These are phyloP conservation scores for Ogataea haglerorum DNA, from an alignment of 805 yeast species.

Conservation along the genomic window DNA sequence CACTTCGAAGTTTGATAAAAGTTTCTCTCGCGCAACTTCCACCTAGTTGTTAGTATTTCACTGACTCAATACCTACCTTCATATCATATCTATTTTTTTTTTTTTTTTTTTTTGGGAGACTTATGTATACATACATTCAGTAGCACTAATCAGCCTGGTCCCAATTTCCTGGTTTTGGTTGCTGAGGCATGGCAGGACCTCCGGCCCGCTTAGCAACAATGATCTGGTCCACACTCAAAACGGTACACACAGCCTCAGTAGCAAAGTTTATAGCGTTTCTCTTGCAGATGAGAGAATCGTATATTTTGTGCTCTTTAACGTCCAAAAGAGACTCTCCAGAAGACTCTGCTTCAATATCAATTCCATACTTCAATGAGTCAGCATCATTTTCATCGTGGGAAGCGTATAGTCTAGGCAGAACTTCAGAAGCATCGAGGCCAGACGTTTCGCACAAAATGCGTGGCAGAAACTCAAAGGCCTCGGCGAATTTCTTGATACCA, in stretches of 20 bases:
- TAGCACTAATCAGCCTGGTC: slow-evolving; percentile 72
- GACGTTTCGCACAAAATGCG: slow-evolving; percentile 91
- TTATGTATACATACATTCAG: neutral
- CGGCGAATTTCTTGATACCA: slow-evolving; percentile 91
- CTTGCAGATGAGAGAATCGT: slow-evolving; percentile 77
- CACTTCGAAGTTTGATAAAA: slow-evolving; percentile 67
- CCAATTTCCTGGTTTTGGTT: slow-evolving; percentile 91
- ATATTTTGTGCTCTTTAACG: slow-evolving; percentile 64
- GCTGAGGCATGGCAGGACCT: slow-evolving; percentile 88
- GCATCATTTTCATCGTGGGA: slow-evolving; percentile 61
- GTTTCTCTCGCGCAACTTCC: slow-evolving; percentile 48
- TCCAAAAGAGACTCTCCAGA: slow-evolving; percentile 63
- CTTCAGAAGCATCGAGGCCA: slow-evolving; percentile 86
- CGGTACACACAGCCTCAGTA: slow-evolving; percentile 90
- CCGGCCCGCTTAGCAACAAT: slow-evolving; percentile 99
- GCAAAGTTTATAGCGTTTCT: slow-evolving; percentile 88
- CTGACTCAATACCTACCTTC: slow-evolving; percentile 12
- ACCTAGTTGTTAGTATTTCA: slow-evolving; percentile 31
- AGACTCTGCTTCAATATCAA: slow-evolving; percentile 76
- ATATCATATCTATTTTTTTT: slow-evolving; percentile 4
- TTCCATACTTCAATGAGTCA: slow-evolving; percentile 46
- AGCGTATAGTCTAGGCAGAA: slow-evolving; percentile 84
- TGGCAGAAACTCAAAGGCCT: slow-evolving; percentile 93
- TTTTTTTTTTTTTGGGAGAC: neutral
- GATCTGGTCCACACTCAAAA: slow-evolving; percentile 90